Base-by-base conservation (phyloP, 2,329 filamentous ascomycete genomes). In the Emergomyces orientalis region DNA sequence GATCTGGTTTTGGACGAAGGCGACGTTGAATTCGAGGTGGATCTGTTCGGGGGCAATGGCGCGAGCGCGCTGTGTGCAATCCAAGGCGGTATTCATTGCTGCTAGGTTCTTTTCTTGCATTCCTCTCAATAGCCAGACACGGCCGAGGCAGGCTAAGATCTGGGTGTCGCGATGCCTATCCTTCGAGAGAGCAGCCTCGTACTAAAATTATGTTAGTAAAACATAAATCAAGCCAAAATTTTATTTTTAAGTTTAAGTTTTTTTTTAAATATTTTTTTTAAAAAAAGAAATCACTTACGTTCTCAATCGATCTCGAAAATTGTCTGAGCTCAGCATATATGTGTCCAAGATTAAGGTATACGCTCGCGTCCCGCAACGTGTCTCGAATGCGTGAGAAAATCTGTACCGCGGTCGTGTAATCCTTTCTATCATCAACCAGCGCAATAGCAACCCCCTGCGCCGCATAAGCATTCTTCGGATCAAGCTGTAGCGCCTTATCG, bases 1-100 rank as follows among this genome's bases (percentile, higher is more conserved):
- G 62, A 97, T 86, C 74, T 97, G 92, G 66, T 96, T 95, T 73
- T 97, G 94, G 34, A 97, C 90, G 72, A 97, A 99, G 0, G 94
- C 94, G 34, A 99, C 90, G 71, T 99, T 99, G 83, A 99, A 99
- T 74, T 94, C 91, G 75, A 94, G 90, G 75, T 96, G 91, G 37
- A 92, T 82, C 70, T 96, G 90, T 4, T 94, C 89, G 0, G 91
- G 89, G 0, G 89, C 86, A 62, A 89, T 84, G 62, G 86, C 84
- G 22, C 96, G 84, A 32, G 93, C 91, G 32, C 83, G 82, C 64
- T 81, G 79, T 17, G 85, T 84, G 69, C 86, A 86, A 49, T 86
- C 84, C 39, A 89, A 77, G 2, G 85, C 82, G 37, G 81, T 85
- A 71, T 86, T 87, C 77, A 86, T 85, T 14, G 82, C 81, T n/a